Conservation (phyloP, 352 stramenopile species). For the Pythium phragmitis region DNA sequence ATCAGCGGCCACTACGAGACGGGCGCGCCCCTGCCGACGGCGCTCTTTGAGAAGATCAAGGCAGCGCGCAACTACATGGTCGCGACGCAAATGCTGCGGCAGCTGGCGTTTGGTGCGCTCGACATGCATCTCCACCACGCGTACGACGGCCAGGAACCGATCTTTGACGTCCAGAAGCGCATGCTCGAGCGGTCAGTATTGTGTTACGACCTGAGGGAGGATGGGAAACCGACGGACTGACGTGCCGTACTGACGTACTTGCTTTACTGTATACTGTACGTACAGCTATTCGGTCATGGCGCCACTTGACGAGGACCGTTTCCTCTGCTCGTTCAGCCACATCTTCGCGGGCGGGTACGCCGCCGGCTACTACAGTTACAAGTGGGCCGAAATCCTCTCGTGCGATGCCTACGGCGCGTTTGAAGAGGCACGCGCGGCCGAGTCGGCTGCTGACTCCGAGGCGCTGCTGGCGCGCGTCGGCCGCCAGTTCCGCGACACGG, state of each 20-base stretch:
- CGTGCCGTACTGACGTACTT: constrained; percentile 3
- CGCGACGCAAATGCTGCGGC: constrained; percentile 93
- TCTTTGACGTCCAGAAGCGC: constrained; percentile 94
- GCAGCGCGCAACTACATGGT: constrained; percentile 95
- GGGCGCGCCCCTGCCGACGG: constrained; percentile 88
- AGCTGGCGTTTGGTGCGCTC: constrained; percentile 94
- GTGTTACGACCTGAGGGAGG: not conserved
- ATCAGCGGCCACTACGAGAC: constrained; percentile 88
- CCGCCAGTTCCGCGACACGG: constrained; percentile 92
- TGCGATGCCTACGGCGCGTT: constrained; percentile 98
- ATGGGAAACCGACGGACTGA: not conserved
- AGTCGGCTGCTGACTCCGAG: constrained; percentile 71
- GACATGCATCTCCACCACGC: constrained; percentile 85
- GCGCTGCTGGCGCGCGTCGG: constrained; percentile 72
- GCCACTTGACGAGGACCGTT: constrained; percentile 94
- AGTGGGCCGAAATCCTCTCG: constrained; percentile 97
- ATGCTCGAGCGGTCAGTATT: constrained; percentile 78
- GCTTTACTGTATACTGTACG: not conserved
- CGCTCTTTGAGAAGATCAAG: constrained; percentile 97
- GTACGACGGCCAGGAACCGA: constrained; percentile 71
- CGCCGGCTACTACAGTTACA: constrained; percentile 97
- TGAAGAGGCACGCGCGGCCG: constrained; percentile 88
- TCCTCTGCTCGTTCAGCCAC: constrained; percentile 97
- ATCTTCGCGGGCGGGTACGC: constrained; percentile 98
- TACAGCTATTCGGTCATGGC: constrained; percentile 78